These are phyloP conservation scores for Ophiosphaerella narmari DNA, from an alignment of 2,329 filamentous ascomycete species.

Conservation along the genomic window DNA sequence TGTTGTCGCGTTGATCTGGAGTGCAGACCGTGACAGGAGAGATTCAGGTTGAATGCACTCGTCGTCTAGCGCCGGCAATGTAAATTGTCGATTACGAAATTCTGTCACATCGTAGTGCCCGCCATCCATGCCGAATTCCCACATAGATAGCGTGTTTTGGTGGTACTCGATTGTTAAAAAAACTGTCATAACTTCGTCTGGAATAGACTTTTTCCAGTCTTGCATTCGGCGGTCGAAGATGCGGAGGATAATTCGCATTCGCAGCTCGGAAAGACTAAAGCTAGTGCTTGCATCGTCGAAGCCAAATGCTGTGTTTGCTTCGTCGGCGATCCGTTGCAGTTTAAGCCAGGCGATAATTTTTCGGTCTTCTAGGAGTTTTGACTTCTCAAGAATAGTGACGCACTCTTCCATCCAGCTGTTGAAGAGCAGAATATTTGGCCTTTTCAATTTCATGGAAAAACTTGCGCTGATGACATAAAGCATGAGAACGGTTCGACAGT, in stretches of 20 bases:
- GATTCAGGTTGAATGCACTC: conserved; percentile 40
- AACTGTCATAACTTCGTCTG: conserved; percentile 36
- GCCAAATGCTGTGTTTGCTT: conserved; percentile 43
- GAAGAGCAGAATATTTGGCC: conserved; percentile 40
- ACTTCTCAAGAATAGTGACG: conserved; percentile 36
- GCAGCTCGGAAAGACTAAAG: conserved; percentile 42
- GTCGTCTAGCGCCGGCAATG: conserved; percentile 41
- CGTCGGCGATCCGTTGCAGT: conserved; percentile 43
- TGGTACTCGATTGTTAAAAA: conserved; percentile 36
- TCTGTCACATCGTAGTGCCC: conserved; percentile 43
- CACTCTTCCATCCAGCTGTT: conserved; percentile 47
- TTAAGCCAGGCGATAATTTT: conserved; percentile 37
- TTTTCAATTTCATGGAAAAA: conserved; percentile 39
- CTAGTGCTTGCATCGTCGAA: conserved; percentile 46
- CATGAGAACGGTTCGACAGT: conserved; percentile 40
- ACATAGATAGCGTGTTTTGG: conserved; percentile 42
- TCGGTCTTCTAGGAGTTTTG: conserved; percentile 35
- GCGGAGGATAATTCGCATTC: conserved; percentile 41
- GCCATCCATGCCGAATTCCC: conserved; percentile 46
- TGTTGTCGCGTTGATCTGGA: conserved; percentile 44
- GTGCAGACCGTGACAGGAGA: conserved; percentile 35
- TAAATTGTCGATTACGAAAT: conserved; percentile 40
- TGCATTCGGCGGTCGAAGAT: conserved; percentile 44
- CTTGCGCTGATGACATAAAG: conserved; percentile 41
- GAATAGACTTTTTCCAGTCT: conserved; percentile 40